phyloP scores from a whole-genome alignment of 306 rosid genomes.

The Ammopiptanthus mongolicus region DNA sequence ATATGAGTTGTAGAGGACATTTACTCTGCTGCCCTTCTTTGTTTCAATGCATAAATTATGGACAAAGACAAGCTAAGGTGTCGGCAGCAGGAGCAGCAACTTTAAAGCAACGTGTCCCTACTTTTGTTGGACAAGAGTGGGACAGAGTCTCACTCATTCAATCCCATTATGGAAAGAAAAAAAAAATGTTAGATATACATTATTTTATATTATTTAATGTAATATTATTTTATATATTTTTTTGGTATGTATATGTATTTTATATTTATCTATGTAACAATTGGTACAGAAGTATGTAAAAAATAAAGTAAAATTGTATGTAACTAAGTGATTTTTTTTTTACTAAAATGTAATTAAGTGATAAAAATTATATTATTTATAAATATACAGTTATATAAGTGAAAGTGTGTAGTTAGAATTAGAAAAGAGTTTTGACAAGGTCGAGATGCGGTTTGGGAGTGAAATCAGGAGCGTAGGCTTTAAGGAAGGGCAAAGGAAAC shows the following conservation, averaged over 20 bases:
- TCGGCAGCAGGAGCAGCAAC: conserved; percentile 75
- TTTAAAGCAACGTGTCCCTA: conserved; percentile 57
- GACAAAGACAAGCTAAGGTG: conserved; percentile 74
- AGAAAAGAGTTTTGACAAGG: conserved; percentile 33
- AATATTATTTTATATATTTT: too few relatives aligned
- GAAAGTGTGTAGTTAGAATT: not conserved
- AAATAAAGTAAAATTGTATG: too few relatives aligned
- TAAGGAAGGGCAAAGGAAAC: conserved; percentile 34
- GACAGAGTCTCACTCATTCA: conserved; percentile 63
- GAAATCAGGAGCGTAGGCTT: conserved; percentile 43
- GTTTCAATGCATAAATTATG: conserved; percentile 47
- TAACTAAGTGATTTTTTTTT: too few relatives aligned
- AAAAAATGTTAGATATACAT: not conserved
- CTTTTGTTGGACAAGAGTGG: conserved; percentile 58
- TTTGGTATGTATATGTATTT: too few relatives aligned
- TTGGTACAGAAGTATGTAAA: too few relatives aligned
- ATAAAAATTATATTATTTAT: too few relatives aligned
- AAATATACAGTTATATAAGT: not conserved
- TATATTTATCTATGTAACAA: too few relatives aligned
- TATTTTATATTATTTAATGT: too few relatives aligned
- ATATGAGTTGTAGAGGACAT: not conserved
- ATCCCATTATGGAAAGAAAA: conserved; percentile 23
- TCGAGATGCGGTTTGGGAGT: conserved; percentile 44
- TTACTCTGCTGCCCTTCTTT: not conserved
- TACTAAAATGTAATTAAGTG: not conserved